These are phyloP conservation scores for Abortiporus biennis DNA, from an alignment of 1,284 basidiomycete species.

Conservation along the genomic window DNA sequence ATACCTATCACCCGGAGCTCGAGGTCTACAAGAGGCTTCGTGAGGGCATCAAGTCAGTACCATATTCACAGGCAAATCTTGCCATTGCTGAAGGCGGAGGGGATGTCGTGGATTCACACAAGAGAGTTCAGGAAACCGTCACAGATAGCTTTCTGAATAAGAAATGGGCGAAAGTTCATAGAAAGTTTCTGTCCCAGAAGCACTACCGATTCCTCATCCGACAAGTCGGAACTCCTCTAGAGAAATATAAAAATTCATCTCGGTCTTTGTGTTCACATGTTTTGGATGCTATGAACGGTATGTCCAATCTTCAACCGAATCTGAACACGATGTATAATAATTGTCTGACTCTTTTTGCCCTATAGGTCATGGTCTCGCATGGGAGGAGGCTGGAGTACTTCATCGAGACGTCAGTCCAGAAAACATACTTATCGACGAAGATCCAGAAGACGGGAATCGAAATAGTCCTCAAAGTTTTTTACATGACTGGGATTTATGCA, in stretches of 20 bases:
- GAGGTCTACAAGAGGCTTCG: not conserved
- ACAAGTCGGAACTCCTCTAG: too few species aligned
- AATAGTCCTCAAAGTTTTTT: too few species aligned
- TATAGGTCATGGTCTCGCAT: too few species aligned
- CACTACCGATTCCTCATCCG: conserved; percentile 4
- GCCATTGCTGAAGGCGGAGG: conserved; percentile 24
- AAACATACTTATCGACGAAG: conserved; percentile 1
- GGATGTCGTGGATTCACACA: not conserved
- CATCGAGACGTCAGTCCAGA: conserved; percentile 4
- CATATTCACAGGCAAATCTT: too few species aligned
- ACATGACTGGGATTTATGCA: conserved; percentile 3
- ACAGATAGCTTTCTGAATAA: not conserved
- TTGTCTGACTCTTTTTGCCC: too few species aligned
- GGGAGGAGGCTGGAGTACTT: not conserved
- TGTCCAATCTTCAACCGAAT: too few species aligned
- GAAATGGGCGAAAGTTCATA: not conserved
- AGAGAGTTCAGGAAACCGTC: not conserved
- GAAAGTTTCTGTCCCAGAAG: not conserved
- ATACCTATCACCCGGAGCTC: not conserved
- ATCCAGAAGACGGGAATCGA: not conserved
- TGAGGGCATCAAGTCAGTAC: not conserved
- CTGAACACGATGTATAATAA: too few species aligned
- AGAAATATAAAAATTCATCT: too few species aligned
- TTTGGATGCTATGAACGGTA: too few species aligned
- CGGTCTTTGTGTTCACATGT: too few species aligned